phyloP scores from a whole-genome alignment of 441 rosid species.

The Kokia cookei region DNA sequence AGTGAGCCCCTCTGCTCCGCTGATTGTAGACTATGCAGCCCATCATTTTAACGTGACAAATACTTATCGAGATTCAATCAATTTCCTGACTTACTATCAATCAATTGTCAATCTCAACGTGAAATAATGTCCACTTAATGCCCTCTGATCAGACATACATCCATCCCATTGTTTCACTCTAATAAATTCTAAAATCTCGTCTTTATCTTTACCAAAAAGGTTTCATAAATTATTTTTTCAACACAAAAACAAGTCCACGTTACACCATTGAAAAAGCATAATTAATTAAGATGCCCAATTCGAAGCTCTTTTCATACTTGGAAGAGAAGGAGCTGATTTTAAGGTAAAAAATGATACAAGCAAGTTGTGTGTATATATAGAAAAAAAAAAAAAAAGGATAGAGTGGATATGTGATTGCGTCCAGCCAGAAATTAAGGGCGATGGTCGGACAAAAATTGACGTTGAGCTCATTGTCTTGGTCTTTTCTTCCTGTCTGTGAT shows the following conservation, averaged over 20 bases:
- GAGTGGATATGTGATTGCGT: not conserved
- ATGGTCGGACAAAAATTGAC: not conserved
- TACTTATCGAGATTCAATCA: constrained; percentile 6
- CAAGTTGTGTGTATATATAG: not conserved
- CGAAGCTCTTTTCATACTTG: not conserved
- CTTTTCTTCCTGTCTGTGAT: not conserved
- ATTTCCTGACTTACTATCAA: not conserved
- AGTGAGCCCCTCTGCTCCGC: not conserved
- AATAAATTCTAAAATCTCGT: not conserved
- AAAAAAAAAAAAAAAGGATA: not conserved
- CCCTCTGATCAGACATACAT: not conserved
- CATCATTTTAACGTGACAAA: not conserved
- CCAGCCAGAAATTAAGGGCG: not conserved
- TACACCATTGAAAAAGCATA: not conserved
- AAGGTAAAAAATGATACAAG: not conserved
- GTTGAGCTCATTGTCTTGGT: not conserved
- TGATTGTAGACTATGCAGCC: not conserved
- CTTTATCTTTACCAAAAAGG: too few relatives aligned
- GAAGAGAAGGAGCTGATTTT: not conserved
- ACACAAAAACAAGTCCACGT: not conserved
- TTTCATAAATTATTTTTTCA: too few relatives aligned
- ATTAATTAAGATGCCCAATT: not conserved
- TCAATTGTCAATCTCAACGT: not conserved
- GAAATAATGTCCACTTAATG: not conserved
- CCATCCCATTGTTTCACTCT: not conserved